Conservation (phyloP, 257 asterid species). For the Nicotiana knightiana region DNA sequence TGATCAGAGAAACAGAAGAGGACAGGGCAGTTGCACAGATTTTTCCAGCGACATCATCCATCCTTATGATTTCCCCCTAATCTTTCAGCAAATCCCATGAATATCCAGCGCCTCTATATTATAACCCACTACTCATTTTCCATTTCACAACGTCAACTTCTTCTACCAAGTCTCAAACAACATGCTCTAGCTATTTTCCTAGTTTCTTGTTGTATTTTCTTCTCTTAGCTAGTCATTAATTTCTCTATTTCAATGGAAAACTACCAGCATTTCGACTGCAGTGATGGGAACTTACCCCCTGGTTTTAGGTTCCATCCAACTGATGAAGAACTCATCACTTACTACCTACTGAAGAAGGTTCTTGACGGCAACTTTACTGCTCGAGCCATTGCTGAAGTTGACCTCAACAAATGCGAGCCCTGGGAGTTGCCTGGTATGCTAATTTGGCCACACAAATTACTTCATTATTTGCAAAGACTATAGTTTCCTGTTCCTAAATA, state of each 20-base stretch:
- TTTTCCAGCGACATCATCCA: conserved; percentile 24
- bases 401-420: conserved; percentile 89
- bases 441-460: neutral
- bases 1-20: conserved; percentile 26
- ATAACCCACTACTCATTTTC: conserved; percentile 4
- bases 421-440: conserved; percentile 82
- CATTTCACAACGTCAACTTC: neutral
- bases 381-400: conserved; percentile 82
- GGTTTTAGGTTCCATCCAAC: conserved; percentile 90
- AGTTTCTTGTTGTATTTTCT: neutral
- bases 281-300: conserved; percentile 57
- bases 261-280: conserved; percentile 24
- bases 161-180: neutral
- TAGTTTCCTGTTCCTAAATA: too few relatives aligned
- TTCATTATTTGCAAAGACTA: too few relatives aligned
- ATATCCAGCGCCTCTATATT: conserved; percentile 8
- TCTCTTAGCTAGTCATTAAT: too few relatives aligned
- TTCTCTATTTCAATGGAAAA: conserved; percentile 34
- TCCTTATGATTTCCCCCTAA: conserved; percentile 29
- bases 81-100: conserved; percentile 48
- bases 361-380: conserved; percentile 51
- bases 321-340: conserved; percentile 83
- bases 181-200: neutral
- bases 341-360: conserved; percentile 74
- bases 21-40: conserved; percentile 26